phyloP scores from a whole-genome alignment of 306 rosid species.

The Castanospermum australe region DNA sequence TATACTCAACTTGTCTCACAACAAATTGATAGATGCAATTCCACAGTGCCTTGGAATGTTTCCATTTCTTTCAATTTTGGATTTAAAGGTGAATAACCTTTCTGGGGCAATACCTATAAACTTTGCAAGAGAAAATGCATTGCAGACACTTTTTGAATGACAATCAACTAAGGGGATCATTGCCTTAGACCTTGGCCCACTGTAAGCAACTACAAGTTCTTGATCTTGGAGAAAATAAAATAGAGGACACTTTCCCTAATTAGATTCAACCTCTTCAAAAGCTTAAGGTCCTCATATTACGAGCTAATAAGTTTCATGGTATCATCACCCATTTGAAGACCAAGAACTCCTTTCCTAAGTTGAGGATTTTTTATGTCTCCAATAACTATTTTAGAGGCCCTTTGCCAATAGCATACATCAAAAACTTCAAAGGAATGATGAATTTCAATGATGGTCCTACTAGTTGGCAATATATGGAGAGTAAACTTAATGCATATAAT shows the following conservation, averaged over 20 bases:
- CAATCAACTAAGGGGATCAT: constrained; percentile 28
- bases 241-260: constrained; percentile 5
- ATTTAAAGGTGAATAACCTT: too few relatives aligned
- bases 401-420: constrained; percentile 3
- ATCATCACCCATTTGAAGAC: background rate
- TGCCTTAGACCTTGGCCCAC: constrained; percentile 4
- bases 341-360: background rate
- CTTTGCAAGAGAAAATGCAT: too few relatives aligned
- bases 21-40: background rate
- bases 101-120: too few relatives aligned
- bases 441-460: background rate
- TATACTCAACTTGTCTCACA: background rate
- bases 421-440: constrained; percentile 25
- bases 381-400: constrained; percentile 25
- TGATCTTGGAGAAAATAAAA: constrained; percentile 26
- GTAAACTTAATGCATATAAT: background rate
- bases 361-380: constrained; percentile 28
- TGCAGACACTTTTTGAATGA: background rate
- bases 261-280: constrained; percentile 21
- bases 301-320: constrained; percentile 29
- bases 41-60: too few relatives aligned
- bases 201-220: constrained; percentile 14
- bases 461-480: background rate
- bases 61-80: too few relatives aligned
- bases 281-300: constrained; percentile 22